Evolutionary conservation across 1,139 yeast genomes (phyloP), one percentile per base, ranked within the genome.

Genomic region (Pichia sp.): DNA sequence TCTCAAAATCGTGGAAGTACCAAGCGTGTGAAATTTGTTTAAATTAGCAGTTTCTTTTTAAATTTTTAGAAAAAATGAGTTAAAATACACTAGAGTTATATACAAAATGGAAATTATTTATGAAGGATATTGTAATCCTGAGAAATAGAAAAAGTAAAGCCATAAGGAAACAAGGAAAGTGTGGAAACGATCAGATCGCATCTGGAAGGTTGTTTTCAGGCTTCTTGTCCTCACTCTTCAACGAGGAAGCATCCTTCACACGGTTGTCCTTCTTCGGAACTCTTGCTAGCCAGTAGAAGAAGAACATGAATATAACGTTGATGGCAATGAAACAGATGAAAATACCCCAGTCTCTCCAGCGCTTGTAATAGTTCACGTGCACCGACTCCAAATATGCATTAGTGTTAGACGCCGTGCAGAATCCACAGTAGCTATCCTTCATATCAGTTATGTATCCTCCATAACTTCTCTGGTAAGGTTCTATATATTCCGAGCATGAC

Each of bases 311-410:
- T 8, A 67, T 45, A 42, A 74, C 63, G 63, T 80, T 78, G 66
- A 80, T 74, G 17, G 68, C 69, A 54, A 78, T 72, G 63, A 73
- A 82, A 42, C 73, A 78, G 70, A 78, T 69, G 67, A 80, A 73
- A 59, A 83, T 74, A 52, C 87, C 87, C 64, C 79, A 75, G 67
- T 83, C 78, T 63, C 85, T 73, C 87, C 87, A 83, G 66, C 80
- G 73, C 57, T 75, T 68, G 29, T 69, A 61, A 55, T 73, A 72
- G 45, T 73, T 62, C 5, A 66, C 72, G 62, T 64, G 58, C 36
- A 66, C 45, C 6, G 60, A 49, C 31, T 59, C 58, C 67, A 76
- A 73, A 48, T 65, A 69, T 46, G 71, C 70, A 55, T 73, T 71
- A 51, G 74, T 71, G 47, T 71, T 66, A 9, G 64, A 67, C 46